Evolutionary conservation across 2,329 filamentous ascomycete species (phyloP).

Genomic region (Phialophora expanda): DNA sequence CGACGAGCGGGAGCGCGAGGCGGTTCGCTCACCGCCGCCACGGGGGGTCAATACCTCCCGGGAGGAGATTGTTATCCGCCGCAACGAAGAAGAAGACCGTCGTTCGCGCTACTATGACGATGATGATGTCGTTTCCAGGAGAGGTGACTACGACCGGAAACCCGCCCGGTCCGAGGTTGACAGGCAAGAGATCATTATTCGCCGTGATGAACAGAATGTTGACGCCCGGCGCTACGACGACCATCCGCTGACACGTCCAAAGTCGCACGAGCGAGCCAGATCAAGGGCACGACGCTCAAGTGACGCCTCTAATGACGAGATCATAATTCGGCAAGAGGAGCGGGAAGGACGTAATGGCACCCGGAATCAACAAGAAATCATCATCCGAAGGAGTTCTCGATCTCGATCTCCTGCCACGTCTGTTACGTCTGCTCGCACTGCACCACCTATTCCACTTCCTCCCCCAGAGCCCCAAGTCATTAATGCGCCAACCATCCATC

Average conservation of each 20-base stretch:
- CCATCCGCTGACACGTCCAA: slow-evolving; percentile 39
- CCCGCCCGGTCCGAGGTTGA: slow-evolving; percentile 29
- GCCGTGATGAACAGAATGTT: slow-evolving; percentile 46
- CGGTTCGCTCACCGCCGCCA: slow-evolving; percentile 24
- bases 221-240: slow-evolving; percentile 34
- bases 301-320: slow-evolving; percentile 43
- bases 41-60: slow-evolving; percentile 37
- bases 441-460: slow-evolving; percentile 59
- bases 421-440: slow-evolving; percentile 46
- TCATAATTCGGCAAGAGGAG: slow-evolving; percentile 50
- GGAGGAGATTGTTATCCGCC: slow-evolving; percentile 57
- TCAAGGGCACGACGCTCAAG: slow-evolving; percentile 39
- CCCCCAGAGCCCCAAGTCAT: slow-evolving; percentile 66
- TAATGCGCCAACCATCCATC: slow-evolving; percentile 77
- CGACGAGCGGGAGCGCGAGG: slow-evolving; percentile 37
- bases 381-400: slow-evolving; percentile 47
- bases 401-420: slow-evolving; percentile 37
- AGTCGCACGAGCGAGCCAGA: slow-evolving; percentile 39
- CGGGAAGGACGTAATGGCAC: slow-evolving; percentile 43
- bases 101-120: slow-evolving; percentile 32
- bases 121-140: slow-evolving; percentile 25
- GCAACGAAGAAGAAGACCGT: slow-evolving; percentile 38
- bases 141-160: slow-evolving; percentile 40
- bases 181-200: slow-evolving; percentile 45
- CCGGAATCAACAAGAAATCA: slow-evolving; percentile 43